These are phyloP conservation scores for Hyphodiscus sp. DNA, from an alignment of 2,329 filamentous ascomycete genomes.

Conservation along the genomic window DNA sequence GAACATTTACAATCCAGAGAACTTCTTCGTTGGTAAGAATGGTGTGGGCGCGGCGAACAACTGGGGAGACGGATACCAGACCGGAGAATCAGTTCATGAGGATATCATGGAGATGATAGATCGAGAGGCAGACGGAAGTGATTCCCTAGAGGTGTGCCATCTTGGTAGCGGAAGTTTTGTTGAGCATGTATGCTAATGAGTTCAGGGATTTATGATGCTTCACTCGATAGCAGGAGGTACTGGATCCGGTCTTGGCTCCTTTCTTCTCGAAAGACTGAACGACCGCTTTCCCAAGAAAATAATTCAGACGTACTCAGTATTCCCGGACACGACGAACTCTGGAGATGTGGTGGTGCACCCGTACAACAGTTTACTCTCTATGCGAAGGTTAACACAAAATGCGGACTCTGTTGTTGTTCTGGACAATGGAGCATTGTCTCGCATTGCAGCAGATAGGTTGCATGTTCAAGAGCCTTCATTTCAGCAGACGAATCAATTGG, in stretches of 20 bases:
- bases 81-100: constrained; percentile 85
- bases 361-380: constrained; percentile 92
- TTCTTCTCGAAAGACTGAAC: constrained; percentile 89
- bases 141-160: constrained; percentile 71
- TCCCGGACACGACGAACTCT: constrained; percentile 83
- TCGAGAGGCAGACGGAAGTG: constrained; percentile 93
- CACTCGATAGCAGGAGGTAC: constrained; percentile 98
- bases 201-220: constrained; percentile 90
- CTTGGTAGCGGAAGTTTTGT: constrained; percentile 1
- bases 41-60: constrained; percentile 95
- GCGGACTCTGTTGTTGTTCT: constrained; percentile 96
- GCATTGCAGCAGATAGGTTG: constrained; percentile 88
- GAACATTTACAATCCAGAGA: constrained; percentile 99
- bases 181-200: constrained; percentile 19
- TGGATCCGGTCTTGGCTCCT: constrained; percentile 91
- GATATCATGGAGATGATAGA: constrained; percentile 99
- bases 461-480: constrained; percentile 95
- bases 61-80: constrained; percentile 95
- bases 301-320: constrained; percentile 98
- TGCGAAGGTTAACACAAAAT: constrained; percentile 88
- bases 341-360: constrained; percentile 95
- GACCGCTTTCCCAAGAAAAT: constrained; percentile 98
- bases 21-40: constrained; percentile 94
- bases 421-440: constrained; percentile 88
- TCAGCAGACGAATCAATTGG: constrained; percentile 94